These are phyloP conservation scores for Globisporangium cederbergense DNA, from an alignment of 352 stramenopile genomes.

Conservation along the genomic window DNA sequence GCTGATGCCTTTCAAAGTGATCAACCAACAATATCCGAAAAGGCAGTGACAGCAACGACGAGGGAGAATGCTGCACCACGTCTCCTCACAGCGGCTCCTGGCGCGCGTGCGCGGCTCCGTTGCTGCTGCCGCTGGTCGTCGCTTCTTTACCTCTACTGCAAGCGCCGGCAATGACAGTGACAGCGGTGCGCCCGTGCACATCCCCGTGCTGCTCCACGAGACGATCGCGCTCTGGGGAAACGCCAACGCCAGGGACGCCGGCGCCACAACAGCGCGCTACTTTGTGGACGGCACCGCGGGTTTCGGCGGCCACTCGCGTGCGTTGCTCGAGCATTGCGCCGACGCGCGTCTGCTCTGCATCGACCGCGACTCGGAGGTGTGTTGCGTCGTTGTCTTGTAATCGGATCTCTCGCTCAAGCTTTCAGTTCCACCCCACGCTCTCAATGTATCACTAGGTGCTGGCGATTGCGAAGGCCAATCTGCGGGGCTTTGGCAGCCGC, in stretches of 20 bases:
- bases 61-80: not conserved
- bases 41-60: not conserved
- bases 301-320: conserved; percentile 65
- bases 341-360: conserved; percentile 68
- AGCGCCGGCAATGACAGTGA: not conserved
- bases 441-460: conserved; percentile 28
- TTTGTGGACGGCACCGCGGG: conserved; percentile 77
- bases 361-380: conserved; percentile 66
- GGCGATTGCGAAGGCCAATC: conserved; percentile 43
- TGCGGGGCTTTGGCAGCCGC: conserved; percentile 41
- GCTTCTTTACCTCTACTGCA: not conserved
- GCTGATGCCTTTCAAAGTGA: not conserved
- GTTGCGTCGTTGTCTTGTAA: not conserved
- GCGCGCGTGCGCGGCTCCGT: not conserved
- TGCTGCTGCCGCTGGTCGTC: not conserved
- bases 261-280: conserved; percentile 19
- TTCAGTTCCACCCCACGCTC: not conserved
- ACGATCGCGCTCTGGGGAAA: conserved; percentile 30
- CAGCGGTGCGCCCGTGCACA: conserved; percentile 26
- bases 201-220: conserved; percentile 62
- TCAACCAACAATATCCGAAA: not conserved
- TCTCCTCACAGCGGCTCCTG: conserved; percentile 1
- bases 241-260: not conserved
- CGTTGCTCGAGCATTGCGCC: conserved; percentile 45
- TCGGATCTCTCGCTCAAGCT: not conserved